Conservation (phyloP, 169 alveolate species). For the Perkinsus olseni region DNA sequence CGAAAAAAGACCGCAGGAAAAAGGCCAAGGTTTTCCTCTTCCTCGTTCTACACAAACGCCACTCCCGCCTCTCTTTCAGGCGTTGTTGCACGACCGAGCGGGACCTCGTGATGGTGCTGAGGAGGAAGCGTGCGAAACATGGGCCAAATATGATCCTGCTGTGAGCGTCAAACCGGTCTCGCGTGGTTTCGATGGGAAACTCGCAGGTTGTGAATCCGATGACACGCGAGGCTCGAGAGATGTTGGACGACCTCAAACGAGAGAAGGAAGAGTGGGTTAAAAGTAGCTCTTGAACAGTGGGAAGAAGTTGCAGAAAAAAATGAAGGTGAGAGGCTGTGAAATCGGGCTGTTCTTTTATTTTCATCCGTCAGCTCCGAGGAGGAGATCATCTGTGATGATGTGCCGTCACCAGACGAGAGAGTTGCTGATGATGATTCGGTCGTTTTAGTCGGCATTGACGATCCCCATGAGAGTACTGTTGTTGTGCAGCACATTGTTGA, state of each 20-base stretch:
- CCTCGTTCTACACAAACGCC: too few species aligned
- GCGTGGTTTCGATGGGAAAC: neutral
- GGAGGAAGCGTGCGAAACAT: neutral
- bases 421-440: too few species aligned
- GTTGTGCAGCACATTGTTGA: too few species aligned
- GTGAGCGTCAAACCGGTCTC: neutral
- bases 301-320: neutral
- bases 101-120: neutral
- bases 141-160: neutral
- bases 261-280: neutral
- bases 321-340: too few species aligned
- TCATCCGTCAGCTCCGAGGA: too few species aligned
- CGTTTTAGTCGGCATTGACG: too few species aligned
- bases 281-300: neutral
- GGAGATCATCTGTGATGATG: too few species aligned
- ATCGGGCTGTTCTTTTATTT: too few species aligned
- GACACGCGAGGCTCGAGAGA: neutral
- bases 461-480: too few species aligned
- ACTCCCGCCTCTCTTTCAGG: too few species aligned
- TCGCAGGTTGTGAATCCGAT: neutral
- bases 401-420: too few species aligned
- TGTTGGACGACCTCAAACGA: neutral
- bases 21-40: neutral
- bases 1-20: neutral
- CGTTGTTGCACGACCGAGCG: neutral